Evolutionary conservation across 306 rosid species (phyloP), one percentile per base, ranked within the genome.

Genomic region (Fragaria ananassa): DNA sequence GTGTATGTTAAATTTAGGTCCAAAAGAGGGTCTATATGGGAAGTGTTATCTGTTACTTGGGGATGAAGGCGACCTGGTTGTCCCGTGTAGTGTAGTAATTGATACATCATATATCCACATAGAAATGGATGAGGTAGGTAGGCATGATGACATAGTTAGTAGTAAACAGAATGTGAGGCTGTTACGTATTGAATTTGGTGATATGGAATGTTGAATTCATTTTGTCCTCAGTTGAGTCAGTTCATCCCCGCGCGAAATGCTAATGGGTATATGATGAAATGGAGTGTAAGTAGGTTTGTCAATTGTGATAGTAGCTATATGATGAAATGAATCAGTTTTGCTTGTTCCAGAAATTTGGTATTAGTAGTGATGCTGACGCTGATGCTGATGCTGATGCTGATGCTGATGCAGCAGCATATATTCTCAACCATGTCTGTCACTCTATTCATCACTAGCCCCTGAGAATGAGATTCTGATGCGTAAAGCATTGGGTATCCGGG

Each of bases 21-120:
- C 99, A 15, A 92, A 82, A 84, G 99, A 95, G 85, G 99, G 99
- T 82, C 81, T 91, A 6, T 92, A 95, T 62, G 89, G 84, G 64
- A 88, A 86, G 56, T 92, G 99, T 75, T 72, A 61, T 62, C 53
- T 89, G 45, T 75, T 72, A 63, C 71, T 87, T 47, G 84, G 79
- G 47, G 83, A 81, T 5, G 86, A 88, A 53, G 83, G 74, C 4
- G 27, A 45, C 8, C 29, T 44, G 76, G 60, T 72, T 57, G 64
- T 78, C 76, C 88, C 82, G 13, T 89, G 97, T 87, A 89, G 85
- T 72, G 88, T 92, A 76, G 90, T 87, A 21, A 85, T 94, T 72
- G 96, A 92, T 84, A 75, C 74, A 47, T 82, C 78, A 54, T 81
- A 83, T 71, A 84, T 94, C 71, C 88, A 94, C 76, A 72, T 92